phyloP scores from a whole-genome alignment of 768 basidiomycete genomes.

The Suillus tomentosus region DNA sequence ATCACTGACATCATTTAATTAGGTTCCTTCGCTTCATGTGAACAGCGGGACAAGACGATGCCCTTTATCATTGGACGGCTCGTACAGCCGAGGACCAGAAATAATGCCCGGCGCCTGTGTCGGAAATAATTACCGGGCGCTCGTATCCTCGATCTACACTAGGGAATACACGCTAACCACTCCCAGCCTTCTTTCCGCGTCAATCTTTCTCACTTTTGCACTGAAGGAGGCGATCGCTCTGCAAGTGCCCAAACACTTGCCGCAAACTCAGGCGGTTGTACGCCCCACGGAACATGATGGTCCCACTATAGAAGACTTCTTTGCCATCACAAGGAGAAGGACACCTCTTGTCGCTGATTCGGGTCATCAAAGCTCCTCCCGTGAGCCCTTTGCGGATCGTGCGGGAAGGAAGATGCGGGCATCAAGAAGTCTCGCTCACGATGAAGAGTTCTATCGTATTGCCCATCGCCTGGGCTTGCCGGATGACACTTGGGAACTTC shows the following conservation, averaged over 20 bases:
- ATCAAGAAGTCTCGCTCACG: conserved; percentile 35
- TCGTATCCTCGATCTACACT: conserved; percentile 21
- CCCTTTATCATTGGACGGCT: conserved; percentile 24
- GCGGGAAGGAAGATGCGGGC: conserved; percentile 34
- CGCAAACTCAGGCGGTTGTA: conserved; percentile 48
- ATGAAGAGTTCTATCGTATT: conserved; percentile 42
- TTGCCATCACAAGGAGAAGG: conserved; percentile 39
- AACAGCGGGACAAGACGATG: conserved; percentile 25
- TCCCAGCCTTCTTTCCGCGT: conserved; percentile 44
- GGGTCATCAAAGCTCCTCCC: conserved; percentile 27
- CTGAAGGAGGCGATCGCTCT: conserved; percentile 48
- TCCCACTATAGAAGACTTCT: conserved; percentile 57
- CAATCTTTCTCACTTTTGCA: conserved; percentile 55
- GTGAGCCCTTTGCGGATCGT: conserved; percentile 35
- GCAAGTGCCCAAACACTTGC: conserved; percentile 52
- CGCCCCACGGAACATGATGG: conserved; percentile 46
- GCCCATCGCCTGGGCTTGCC: conserved; percentile 19
- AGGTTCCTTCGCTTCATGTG: conserved; percentile 29
- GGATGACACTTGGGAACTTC: conserved; percentile 27
- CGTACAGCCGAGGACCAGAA: conserved; percentile 24
- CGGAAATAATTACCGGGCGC: conserved; percentile 9
- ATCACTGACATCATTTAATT: conserved; percentile 22
- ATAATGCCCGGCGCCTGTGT: not conserved
- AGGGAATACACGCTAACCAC: conserved; percentile 25
- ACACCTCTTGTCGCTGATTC: conserved; percentile 56